Conservation (phyloP, 495 filamentous ascomycete genomes). For the Aspergillus avenaceus region DNA sequence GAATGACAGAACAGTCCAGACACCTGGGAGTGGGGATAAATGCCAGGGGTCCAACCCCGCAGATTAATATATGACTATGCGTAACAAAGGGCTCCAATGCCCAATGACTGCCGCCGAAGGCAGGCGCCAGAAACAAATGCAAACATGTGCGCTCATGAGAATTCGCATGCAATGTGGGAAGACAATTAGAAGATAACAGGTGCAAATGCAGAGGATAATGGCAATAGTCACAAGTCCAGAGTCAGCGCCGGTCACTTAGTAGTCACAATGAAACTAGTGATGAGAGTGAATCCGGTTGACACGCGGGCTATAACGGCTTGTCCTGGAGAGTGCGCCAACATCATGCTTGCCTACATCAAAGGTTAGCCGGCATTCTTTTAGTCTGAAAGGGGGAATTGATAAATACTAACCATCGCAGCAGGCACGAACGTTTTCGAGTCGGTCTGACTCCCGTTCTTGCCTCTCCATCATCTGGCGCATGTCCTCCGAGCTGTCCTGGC, state of each 20-base stretch:
- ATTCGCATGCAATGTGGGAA: not conserved
- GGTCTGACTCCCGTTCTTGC: constrained; percentile 68
- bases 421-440: constrained; percentile 90
- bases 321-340: constrained; percentile 46
- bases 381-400: too few species aligned
- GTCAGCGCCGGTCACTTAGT: too few species aligned
- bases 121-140: not conserved
- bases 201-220: not conserved
- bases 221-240: not conserved
- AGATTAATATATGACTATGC: constrained; percentile 9
- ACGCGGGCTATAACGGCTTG: constrained; percentile 40
- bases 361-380: constrained; percentile 20
- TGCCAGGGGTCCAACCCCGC: not conserved
- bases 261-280: too few species aligned
- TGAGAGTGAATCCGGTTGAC: constrained; percentile 39
- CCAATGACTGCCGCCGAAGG: not conserved
- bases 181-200: not conserved
- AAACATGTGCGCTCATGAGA: not conserved
- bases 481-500: constrained; percentile 74
- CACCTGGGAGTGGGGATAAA: constrained; percentile 8
- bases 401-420: constrained; percentile 88
- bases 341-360: constrained; percentile 58
- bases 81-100: not conserved
- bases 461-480: constrained; percentile 67
- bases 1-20: constrained; percentile 15